These are phyloP conservation scores for Pseudocercospora macadamiae DNA, from an alignment of 2,329 filamentous ascomycete species.

Conservation along the genomic window DNA sequence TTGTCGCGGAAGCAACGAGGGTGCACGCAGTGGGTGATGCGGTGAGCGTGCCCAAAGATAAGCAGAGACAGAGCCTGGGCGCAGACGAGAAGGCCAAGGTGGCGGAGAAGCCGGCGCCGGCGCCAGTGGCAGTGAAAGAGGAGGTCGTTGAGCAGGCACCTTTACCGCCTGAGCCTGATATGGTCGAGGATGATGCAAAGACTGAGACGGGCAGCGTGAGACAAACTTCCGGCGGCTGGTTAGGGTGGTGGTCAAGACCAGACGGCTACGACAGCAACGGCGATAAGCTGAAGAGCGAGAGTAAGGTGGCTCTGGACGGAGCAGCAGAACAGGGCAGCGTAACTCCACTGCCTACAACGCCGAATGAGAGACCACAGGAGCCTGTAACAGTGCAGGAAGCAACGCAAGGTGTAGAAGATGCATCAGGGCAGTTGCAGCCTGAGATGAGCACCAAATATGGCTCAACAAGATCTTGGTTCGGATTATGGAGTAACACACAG, in stretches of 20 bases:
- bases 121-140: slow-evolving; percentile 20
- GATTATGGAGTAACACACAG: slow-evolving; percentile 53
- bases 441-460: slow-evolving; percentile 23
- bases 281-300: slow-evolving; percentile 39
- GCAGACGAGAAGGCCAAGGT: slow-evolving; percentile 29
- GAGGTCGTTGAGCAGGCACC: slow-evolving; percentile 43
- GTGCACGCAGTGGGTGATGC: slow-evolving; percentile 46
- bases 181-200: slow-evolving; percentile 28
- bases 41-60: slow-evolving; percentile 33
- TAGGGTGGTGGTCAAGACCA: slow-evolving; percentile 55
- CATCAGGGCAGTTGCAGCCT: slow-evolving; percentile 20
- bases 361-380: slow-evolving; percentile 22
- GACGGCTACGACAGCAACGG: slow-evolving; percentile 47
- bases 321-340: slow-evolving; percentile 42
- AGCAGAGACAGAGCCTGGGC: slow-evolving; percentile 26
- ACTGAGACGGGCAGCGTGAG: slow-evolving; percentile 28
- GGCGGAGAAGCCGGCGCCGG: slow-evolving; percentile 15
- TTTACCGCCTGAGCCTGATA: slow-evolving; percentile 47
- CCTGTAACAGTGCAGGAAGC: slow-evolving; percentile 1
- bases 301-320: slow-evolving; percentile 31
- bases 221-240: slow-evolving; percentile 42
- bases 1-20: slow-evolving; percentile 50
- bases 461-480: slow-evolving; percentile 50
- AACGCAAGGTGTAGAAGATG: slow-evolving; percentile 9
- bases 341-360: slow-evolving; percentile 46